Base-by-base conservation (phyloP, 768 basidiomycete species). In the Boletus reticulatus region DNA sequence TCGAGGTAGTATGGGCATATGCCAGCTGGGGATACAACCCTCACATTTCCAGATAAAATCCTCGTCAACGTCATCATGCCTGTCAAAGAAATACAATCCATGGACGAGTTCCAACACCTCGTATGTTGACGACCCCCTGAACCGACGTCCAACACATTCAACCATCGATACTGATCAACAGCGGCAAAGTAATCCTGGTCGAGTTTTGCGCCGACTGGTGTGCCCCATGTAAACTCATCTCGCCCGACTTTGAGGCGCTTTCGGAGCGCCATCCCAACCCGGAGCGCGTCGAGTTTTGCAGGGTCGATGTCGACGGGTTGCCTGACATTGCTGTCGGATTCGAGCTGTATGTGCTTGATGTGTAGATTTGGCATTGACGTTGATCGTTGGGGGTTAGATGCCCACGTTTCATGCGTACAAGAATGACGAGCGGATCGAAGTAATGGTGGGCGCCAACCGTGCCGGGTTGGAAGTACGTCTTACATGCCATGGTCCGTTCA, bases 201-300 rank as follows among this genome's bases (percentile, higher is more conserved):
- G 66, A 67, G 48, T 67, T 64, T 57, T 56, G 41, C 17, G 55
- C 61, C 9, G 13, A 13, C 0, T 60, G 64, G 64, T 64, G 64
- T 55, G 57, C 44, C 19, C 57, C 63, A 16, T 64, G 63, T 47
- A 61, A 2, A 27, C 34, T 12, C 0, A 64, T 65, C 2, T 56
- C 63, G 0, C 67, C 67, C 19, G 2, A 2, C 1, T 69, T 71
- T 11, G n/a, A 58, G 2, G 1, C 3, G 0, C 27, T 54, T 4
- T 55, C 54, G 2, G 0, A 14, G 13, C 2, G 13, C 57, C 13
- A 43, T 49, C 0, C 34, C 34, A 1, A 36, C 3, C 34, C 4
- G 34, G 8, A 1, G 10, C 59, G 11, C 10, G 64, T 84, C 55
- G 74, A 74, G 17, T 91, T 88, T 73, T 87, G 83, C 78, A 90